Evolutionary conservation across 768 basidiomycete genomes (phyloP).

Genomic region (Leucosporidium creatinivorum): DNA sequence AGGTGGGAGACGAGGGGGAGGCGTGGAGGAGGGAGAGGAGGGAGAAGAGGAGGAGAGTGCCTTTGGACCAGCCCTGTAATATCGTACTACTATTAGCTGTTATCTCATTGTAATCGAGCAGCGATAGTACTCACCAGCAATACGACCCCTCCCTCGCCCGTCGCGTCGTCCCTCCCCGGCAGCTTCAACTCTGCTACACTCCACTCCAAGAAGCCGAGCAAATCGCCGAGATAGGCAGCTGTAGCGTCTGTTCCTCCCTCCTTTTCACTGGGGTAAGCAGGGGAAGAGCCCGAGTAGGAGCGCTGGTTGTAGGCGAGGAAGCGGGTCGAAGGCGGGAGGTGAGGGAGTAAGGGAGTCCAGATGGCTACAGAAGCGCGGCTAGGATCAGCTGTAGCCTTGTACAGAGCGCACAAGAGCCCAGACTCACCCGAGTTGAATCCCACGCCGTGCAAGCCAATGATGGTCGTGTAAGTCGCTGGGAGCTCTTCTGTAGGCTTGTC

Average conservation of each 20-base stretch:
- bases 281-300: constrained; percentile 14
- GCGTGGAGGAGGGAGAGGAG: constrained; percentile 16
- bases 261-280: not conserved
- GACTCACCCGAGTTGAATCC: constrained; percentile 26
- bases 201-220: constrained; percentile 23
- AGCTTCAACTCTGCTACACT: constrained; percentile 9
- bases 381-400: not conserved
- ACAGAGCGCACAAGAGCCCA: not conserved
- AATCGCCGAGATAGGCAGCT: constrained; percentile 15
- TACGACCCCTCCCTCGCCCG: constrained; percentile 8
- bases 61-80: constrained; percentile 27
- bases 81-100: too few relatives aligned
- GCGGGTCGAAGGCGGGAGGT: constrained; percentile 10
- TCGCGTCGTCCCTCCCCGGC: not conserved
- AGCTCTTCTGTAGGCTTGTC: not conserved
- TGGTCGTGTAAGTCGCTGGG: constrained; percentile 8
- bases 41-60: constrained; percentile 25
- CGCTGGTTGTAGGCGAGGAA: constrained; percentile 30
- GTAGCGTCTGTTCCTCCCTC: constrained; percentile 17
- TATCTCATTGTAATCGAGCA: not conserved
- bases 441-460: constrained; percentile 27
- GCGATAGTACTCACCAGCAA: constrained; percentile 12
- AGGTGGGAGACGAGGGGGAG: not conserved
- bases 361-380: constrained; percentile 8
- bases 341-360: constrained; percentile 25